phyloP scores from a whole-genome alignment of 331 rosid species.

The Erythrophleum ivorense region DNA sequence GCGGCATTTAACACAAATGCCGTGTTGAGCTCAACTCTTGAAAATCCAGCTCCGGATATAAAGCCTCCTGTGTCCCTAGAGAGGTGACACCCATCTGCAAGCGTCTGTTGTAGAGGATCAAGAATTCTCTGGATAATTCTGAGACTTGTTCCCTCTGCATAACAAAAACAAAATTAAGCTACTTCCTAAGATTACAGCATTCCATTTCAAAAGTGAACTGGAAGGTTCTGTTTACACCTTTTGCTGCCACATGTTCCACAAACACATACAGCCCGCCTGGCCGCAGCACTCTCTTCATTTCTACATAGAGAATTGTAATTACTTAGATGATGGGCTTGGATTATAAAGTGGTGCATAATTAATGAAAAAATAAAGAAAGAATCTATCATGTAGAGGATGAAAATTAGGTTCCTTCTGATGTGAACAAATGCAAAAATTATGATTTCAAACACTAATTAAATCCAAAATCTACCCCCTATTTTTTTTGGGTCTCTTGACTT shows the following conservation, averaged over 20 bases:
- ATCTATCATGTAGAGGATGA: neutral
- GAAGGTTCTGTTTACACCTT: conserved; percentile 54
- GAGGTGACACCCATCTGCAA: conserved; percentile 83
- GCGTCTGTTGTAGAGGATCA: conserved; percentile 78
- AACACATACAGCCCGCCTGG: conserved; percentile 81
- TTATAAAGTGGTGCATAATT: conserved; percentile 14
- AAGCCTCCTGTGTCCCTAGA: conserved; percentile 64
- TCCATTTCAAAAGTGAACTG: conserved; percentile 18
- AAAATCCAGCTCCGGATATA: conserved; percentile 73
- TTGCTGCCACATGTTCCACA: conserved; percentile 79
- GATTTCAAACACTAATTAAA: neutral
- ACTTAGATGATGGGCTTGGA: conserved; percentile 23
- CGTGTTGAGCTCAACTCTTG: conserved; percentile 58
- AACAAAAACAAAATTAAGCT: neutral
- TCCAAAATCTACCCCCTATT: too few relatives aligned
- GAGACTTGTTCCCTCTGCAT: conserved; percentile 75
- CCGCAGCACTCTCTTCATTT: conserved; percentile 77
- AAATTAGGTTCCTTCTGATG: neutral
- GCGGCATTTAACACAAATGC: conserved; percentile 57
- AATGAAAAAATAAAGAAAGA: neutral
- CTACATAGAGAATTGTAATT: conserved; percentile 45
- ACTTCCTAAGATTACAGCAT: neutral
- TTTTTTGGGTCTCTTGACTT: too few relatives aligned
- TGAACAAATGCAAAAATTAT: neutral
- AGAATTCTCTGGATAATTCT: conserved; percentile 63